These are phyloP conservation scores for Cryptosporidium sp. DNA, from an alignment of 169 alveolate genomes.

Conservation along the genomic window DNA sequence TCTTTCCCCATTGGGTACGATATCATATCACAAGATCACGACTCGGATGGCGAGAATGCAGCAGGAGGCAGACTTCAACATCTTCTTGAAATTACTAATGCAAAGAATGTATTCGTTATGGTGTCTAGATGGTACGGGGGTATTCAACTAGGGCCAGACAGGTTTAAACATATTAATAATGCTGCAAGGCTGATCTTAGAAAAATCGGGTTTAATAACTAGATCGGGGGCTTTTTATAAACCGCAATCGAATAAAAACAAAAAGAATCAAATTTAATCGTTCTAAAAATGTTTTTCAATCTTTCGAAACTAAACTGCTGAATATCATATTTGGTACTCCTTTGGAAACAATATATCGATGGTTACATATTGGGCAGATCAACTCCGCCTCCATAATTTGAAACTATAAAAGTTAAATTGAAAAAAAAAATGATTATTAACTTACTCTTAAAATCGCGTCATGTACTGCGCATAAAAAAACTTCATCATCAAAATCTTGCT, in stretches of 20 bases:
- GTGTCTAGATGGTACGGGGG: slow-evolving; percentile 80
- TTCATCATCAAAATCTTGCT: slow-evolving; percentile 76
- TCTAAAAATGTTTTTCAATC: neutral
- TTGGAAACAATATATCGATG: slow-evolving; percentile 77
- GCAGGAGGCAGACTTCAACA: slow-evolving; percentile 79
- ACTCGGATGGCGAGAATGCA: slow-evolving; percentile 78
- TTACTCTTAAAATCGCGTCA: slow-evolving; percentile 57
- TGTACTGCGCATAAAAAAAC: slow-evolving; percentile 74
- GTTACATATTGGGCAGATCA: slow-evolving; percentile 78
- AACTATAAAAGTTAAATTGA: slow-evolving; percentile 53
- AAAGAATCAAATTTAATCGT: neutral
- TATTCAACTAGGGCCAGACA: slow-evolving; percentile 77
- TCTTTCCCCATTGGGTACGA: slow-evolving; percentile 71
- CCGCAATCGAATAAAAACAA: neutral
- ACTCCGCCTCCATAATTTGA: slow-evolving; percentile 78
- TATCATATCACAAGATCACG: slow-evolving; percentile 73
- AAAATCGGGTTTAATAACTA: slow-evolving; percentile 71
- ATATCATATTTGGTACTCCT: slow-evolving; percentile 80
- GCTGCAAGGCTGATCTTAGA: slow-evolving; percentile 76
- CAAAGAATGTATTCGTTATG: slow-evolving; percentile 76
- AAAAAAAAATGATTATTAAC: slow-evolving; percentile 37
- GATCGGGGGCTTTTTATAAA: neutral
- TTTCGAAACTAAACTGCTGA: neutral
- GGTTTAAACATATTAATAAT: slow-evolving; percentile 77
- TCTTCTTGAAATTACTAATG: slow-evolving; percentile 38